A percentile compares a stretch with the other conserved stretches of the same genome.
Evolutionary conservation across 106 monocot species (phyloP).

Genomic region (Dendrobium catenatum): DNA sequence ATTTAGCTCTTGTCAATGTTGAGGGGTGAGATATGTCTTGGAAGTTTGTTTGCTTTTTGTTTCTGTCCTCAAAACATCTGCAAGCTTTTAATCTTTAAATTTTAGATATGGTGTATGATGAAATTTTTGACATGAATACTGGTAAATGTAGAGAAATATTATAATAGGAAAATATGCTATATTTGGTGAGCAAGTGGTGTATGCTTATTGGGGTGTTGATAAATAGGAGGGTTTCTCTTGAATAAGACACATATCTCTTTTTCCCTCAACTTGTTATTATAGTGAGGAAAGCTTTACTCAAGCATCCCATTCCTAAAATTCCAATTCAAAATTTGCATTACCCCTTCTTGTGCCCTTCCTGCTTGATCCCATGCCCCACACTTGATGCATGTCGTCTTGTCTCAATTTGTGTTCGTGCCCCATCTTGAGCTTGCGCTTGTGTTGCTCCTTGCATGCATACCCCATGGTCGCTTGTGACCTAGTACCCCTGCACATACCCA

Average conservation of each 20-base stretch:
- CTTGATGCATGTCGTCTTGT: too few relatives aligned
- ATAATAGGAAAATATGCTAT: not conserved
- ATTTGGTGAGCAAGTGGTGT: not conserved
- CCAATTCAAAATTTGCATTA: too few relatives aligned
- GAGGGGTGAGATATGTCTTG: conserved; percentile 57
- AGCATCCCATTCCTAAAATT: too few relatives aligned
- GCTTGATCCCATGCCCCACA: too few relatives aligned
- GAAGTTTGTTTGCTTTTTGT: not conserved
- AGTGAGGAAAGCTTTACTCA: too few relatives aligned
- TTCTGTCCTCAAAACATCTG: not conserved
- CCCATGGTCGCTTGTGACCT: too few relatives aligned
- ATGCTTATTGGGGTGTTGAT: not conserved
- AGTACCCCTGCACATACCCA: not conserved
- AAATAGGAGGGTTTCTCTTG: not conserved
- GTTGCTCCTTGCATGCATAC: too few relatives aligned
- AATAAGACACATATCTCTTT: not conserved
- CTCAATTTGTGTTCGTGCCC: too few relatives aligned
- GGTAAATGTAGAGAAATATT: not conserved
- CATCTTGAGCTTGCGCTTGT: too few relatives aligned
- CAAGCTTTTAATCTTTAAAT: not conserved
- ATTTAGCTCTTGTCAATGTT: conserved; percentile 92
- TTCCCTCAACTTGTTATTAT: too few relatives aligned
- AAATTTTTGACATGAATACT: not conserved
- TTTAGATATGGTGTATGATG: not conserved
- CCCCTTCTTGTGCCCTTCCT: too few relatives aligned